These are phyloP conservation scores for Penicillium sp. DNA, from an alignment of 2,329 filamentous ascomycete genomes.

Conservation along the genomic window DNA sequence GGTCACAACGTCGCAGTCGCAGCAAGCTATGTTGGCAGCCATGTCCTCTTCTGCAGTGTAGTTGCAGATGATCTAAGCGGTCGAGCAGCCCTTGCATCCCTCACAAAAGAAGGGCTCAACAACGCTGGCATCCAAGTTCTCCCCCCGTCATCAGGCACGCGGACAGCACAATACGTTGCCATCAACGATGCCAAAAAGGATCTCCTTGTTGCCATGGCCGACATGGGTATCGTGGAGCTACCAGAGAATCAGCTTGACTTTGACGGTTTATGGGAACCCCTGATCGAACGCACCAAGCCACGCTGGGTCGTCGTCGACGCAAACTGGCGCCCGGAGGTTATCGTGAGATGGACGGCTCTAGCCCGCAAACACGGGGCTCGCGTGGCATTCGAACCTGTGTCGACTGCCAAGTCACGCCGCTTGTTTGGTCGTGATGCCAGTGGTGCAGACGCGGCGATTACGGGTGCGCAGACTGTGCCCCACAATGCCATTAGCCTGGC, in stretches of 20 bases:
- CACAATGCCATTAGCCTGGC: conserved; percentile 68
- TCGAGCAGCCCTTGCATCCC: conserved; percentile 67
- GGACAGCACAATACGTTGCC: conserved; percentile 89
- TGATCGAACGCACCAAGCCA: conserved; percentile 61
- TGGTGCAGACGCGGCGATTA: conserved; percentile 34
- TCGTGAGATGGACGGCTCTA: conserved; percentile 69
- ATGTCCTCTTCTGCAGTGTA: conserved; percentile 75
- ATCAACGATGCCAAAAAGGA: conserved; percentile 83
- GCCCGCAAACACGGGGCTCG: conserved; percentile 60
- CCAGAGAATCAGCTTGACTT: conserved; percentile 48
- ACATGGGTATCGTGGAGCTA: conserved; percentile 79
- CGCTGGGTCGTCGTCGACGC: conserved; percentile 82
- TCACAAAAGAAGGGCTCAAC: conserved; percentile 63
- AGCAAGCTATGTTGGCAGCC: conserved; percentile 68
- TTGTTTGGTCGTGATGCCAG: conserved; percentile 57
- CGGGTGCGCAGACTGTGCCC: conserved; percentile 57
- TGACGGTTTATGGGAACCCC: conserved; percentile 62
- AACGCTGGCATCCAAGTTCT: conserved; percentile 68
- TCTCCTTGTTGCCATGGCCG: conserved; percentile 89
- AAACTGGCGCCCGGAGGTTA: conserved; percentile 74
- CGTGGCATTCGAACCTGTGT: conserved; percentile 88
- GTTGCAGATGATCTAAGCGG: conserved; percentile 81
- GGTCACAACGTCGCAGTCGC: conserved; percentile 90
- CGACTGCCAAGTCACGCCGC: conserved; percentile 72
- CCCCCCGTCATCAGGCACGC: conserved; percentile 55